Evolutionary conservation across 2,329 filamentous ascomycete genomes (phyloP).

Genomic region (Coleophoma cylindrospora): DNA sequence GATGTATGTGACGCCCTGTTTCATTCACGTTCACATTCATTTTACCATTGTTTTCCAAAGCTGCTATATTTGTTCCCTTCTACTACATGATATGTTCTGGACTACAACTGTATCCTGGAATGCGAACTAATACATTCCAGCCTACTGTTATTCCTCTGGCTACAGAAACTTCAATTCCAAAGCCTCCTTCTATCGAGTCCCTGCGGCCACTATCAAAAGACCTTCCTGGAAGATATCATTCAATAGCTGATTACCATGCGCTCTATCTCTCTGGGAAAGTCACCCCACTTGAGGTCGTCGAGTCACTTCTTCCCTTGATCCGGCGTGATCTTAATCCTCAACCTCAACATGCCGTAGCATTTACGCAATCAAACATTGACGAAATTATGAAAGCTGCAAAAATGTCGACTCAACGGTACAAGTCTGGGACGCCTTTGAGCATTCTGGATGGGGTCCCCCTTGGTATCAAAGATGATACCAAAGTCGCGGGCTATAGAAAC

Average conservation of each 20-base stretch:
- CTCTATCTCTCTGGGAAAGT: constrained; percentile 65
- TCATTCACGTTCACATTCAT: background rate
- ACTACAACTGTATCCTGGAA: background rate
- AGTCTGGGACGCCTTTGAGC: constrained; percentile 57
- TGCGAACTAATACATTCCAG: constrained; percentile 26
- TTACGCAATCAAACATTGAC: constrained; percentile 62
- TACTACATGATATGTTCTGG: background rate
- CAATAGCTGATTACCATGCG: constrained; percentile 70
- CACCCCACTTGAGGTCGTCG: constrained; percentile 68
- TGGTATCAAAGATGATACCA: constrained; percentile 77
- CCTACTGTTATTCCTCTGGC: constrained; percentile 51
- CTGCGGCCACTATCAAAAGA: constrained; percentile 34
- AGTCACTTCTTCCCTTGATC: constrained; percentile 68
- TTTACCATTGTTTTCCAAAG: background rate
- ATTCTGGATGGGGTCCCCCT: constrained; percentile 79
- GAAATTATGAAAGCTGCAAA: constrained; percentile 62
- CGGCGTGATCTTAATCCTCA: constrained; percentile 47
- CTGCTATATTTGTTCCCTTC: background rate
- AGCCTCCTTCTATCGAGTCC: constrained; percentile 24
- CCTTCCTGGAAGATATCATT: constrained; percentile 53
- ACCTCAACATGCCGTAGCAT: constrained; percentile 65
- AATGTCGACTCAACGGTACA: constrained; percentile 69
- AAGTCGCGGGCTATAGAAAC: constrained; percentile 68
- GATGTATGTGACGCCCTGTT: constrained; percentile 35
- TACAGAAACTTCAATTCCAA: constrained; percentile 22